Evolutionary conservation across 108 stramenopile species (phyloP).

Genomic region (Schizochytrium sp.): DNA sequence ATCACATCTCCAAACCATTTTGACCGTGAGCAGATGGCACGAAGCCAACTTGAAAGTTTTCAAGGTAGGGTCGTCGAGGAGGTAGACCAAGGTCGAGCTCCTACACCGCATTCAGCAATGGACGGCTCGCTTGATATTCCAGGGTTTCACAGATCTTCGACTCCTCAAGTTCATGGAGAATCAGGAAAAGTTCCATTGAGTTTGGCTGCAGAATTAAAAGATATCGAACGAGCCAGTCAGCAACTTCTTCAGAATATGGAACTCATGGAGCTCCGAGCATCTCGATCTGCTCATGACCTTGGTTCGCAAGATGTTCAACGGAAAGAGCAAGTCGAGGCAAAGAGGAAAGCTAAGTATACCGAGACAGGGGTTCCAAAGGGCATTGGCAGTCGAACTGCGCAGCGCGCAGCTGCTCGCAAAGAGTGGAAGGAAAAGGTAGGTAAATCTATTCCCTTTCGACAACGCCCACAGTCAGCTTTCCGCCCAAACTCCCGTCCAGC

Average conservation of each 20-base stretch:
- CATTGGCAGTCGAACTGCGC: neutral
- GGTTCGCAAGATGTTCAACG: neutral
- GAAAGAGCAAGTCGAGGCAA: neutral
- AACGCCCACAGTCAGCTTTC: neutral
- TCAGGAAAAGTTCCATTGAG: neutral
- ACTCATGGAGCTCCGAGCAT: neutral
- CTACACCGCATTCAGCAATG: neutral
- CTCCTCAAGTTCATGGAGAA: neutral
- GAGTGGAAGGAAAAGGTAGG: neutral
- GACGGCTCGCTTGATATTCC: neutral
- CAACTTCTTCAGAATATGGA: neutral
- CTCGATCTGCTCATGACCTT: neutral
- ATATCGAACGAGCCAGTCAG: neutral
- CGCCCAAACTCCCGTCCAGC: neutral
- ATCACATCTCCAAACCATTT: neutral
- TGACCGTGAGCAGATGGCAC: neutral
- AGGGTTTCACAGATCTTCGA: neutral
- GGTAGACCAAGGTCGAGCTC: slow-evolving; percentile 13
- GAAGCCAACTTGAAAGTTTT: neutral
- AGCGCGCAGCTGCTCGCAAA: slow-evolving; percentile 22
- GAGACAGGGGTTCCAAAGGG: neutral
- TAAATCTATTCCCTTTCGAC: neutral
- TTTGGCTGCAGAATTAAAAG: neutral
- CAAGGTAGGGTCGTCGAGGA: neutral
- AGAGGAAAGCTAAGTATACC: neutral